Percentiles rank a stretch among this genome's conserved stretches.
Evolutionary conservation across 1,284 basidiomycete genomes (phyloP).

Genomic region (Moniliella sp.): DNA sequence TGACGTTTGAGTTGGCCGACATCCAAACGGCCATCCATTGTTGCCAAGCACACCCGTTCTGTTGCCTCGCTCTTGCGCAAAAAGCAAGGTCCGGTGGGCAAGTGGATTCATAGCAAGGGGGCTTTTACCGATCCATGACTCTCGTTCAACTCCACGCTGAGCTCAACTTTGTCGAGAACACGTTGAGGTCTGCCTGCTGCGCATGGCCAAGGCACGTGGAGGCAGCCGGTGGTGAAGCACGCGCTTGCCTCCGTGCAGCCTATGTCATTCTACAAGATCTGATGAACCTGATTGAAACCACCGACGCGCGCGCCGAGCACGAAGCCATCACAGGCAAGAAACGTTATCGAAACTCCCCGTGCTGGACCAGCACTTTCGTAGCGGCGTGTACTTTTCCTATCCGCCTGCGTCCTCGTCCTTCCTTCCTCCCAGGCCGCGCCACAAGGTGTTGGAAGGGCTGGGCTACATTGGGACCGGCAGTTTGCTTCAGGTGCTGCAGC

Average conservation of each 20-base stretch:
- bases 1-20: constrained; percentile 42
- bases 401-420: constrained; percentile 52
- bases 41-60: constrained; percentile 36
- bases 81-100: constrained; percentile 47
- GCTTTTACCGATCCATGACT: constrained; percentile 37
- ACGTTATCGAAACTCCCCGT: constrained; percentile 2
- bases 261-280: constrained; percentile 37
- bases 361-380: constrained; percentile 73
- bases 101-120: constrained; percentile 26
- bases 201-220: constrained; percentile 60
- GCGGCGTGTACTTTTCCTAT: constrained; percentile 70
- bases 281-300: constrained; percentile 52
- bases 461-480: constrained; percentile 65
- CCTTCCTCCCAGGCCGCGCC: constrained; percentile 57
- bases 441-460: constrained; percentile 47
- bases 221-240: constrained; percentile 79
- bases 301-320: constrained; percentile 45
- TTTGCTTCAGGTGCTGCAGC: constrained; percentile 52
- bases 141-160: constrained; percentile 74
- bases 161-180: constrained; percentile 67
- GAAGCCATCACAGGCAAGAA: constrained; percentile 40
- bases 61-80: constrained; percentile 44
- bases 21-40: constrained; percentile 39
- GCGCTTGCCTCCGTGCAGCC: constrained; percentile 43
- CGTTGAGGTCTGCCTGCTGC: constrained; percentile 57